Evolutionary conservation across 805 yeast species (phyloP), one percentile per base, ranked within the genome.

Genomic region (Ogataea philodendri): DNA sequence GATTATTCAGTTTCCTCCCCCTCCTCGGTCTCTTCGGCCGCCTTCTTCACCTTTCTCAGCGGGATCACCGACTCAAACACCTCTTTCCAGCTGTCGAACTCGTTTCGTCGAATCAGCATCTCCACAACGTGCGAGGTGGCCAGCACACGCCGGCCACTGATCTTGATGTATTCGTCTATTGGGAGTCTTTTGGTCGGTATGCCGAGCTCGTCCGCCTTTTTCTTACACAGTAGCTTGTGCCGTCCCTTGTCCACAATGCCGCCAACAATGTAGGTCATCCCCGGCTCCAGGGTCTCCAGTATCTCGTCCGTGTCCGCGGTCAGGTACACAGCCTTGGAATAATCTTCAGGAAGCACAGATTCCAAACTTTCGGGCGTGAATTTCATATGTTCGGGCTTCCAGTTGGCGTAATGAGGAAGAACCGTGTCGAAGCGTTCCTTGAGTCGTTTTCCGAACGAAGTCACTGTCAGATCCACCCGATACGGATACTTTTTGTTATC

Each of bases 101-200:
- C 95, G 41, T 80, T 71, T 84, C 90, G 88, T 55, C 78, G 76
- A 36, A 90, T 69, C 63, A 88, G 67, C 42, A 93, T 63, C 57
- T 90, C 96, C 42, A 85, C 83, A n/a, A 93, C 97, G 57, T 90
- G 97, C 20, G 94, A 84, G 0, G 97, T 89, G 1, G 97, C 94
- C 42, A 93, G 66, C 3, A 90, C 97, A 44, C 78, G 77, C 49
- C 97, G 73, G 1, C 97, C 96, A 42, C 84, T 79, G 33, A 93
- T 62, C 46, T 80, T 75, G 39, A 93, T 84, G 53, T 69, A 86
- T 59, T 87, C 86, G 37, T 81, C 94, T 37, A 90, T 86, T 5
- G 98, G 98, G 33, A 90, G 69, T 52, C 85, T 73, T 15, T 79
- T 89, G 2, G 93, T 84, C 26, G 68, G 58, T 13, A 90, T 67